phyloP scores from a whole-genome alignment of 1,284 basidiomycete species.

The Naganishia liquefaciens region DNA sequence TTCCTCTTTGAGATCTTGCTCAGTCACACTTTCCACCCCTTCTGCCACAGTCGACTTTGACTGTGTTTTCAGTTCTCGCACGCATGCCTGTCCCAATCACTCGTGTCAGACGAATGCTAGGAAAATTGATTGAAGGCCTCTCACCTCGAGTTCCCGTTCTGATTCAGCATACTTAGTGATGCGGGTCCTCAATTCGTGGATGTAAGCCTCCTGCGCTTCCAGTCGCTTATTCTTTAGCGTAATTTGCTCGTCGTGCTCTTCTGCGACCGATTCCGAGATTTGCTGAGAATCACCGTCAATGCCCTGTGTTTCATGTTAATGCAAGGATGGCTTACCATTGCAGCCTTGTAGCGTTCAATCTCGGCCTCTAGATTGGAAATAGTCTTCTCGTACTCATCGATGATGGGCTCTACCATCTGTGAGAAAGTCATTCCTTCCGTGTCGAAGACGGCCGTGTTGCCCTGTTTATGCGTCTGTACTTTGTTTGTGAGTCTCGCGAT shows the following conservation, averaged over 20 bases:
- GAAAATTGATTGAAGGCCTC: not conserved
- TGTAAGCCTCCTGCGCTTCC: constrained; percentile 71
- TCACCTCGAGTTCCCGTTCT: constrained; percentile 59
- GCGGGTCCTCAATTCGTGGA: constrained; percentile 67
- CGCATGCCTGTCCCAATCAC: constrained; percentile 3
- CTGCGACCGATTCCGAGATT: constrained; percentile 71
- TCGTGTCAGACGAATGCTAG: not conserved
- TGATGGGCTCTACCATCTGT: constrained; percentile 94
- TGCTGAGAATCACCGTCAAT: constrained; percentile 23
- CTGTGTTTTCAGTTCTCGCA: constrained; percentile 13
- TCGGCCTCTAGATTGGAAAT: constrained; percentile 87
- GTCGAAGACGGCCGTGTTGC: constrained; percentile 64
- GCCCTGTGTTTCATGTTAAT: too few relatives aligned
- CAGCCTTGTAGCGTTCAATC: constrained; percentile 80
- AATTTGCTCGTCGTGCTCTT: constrained; percentile 70
- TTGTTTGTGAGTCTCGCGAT: constrained; percentile 48
- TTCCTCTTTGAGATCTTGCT: constrained; percentile 76
- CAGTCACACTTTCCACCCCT: constrained; percentile 37
- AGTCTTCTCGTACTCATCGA: constrained; percentile 98
- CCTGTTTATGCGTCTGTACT: constrained; percentile 52
- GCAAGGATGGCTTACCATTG: constrained; percentile 24
- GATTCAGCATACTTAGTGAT: constrained; percentile 65
- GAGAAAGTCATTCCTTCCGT: constrained; percentile 69
- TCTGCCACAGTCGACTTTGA: not conserved
- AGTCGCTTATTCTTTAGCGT: constrained; percentile 71